Base-by-base conservation (phyloP, 176 grass and related monocot genomes). In the Triticum aestivum region DNA sequence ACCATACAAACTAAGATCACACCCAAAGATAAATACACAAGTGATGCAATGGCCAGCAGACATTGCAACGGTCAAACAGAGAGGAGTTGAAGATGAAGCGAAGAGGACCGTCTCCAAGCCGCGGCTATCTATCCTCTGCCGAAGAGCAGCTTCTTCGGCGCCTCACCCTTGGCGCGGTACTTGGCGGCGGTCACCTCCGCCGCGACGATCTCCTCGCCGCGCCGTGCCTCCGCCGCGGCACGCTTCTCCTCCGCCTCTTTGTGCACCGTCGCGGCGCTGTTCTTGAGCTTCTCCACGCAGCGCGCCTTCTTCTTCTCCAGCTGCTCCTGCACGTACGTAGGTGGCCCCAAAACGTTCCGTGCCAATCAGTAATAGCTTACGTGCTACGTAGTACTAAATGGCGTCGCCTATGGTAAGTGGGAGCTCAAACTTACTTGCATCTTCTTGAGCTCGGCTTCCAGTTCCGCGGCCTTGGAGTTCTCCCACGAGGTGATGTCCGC, bases 361-460 rank as follows among this genome's bases (percentile, higher is more conserved):
- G 42, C 38, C n/a, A 17, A 9, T 27, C 10, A 63, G 39, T 65
- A 81, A 29, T 20, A 32, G 9, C 32, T 14, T 26, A 5, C 1
- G 44, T 47, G 0, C 11, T 14, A 41, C 11, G 34, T 24, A 15
- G 33, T 17, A 34, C 14, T n/a, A 13, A 13, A 65, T 11, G 29
- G 44, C n/a, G 6, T 45, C 24, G 39, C 11, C 42, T 73, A 73
- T 47, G 13, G 26, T 8, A 75, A 32, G 24, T 75, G 44, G 26
- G 18, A 21, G 12, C 62, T 20, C 24, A 9, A 52, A 83, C 88
- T 86, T 82, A 98, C 91, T 47, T 95, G 93, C 8, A 47, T 77
- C 61, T 89, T 95, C 81, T 89, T 93, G 30, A 92, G 77, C 32
- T 98, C 89, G 51, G 91, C 85, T 74, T 98, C 91, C 18, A 92